phyloP scores from a whole-genome alignment of 1,284 basidiomycete genomes.

The Moesziomyces sp. region DNA sequence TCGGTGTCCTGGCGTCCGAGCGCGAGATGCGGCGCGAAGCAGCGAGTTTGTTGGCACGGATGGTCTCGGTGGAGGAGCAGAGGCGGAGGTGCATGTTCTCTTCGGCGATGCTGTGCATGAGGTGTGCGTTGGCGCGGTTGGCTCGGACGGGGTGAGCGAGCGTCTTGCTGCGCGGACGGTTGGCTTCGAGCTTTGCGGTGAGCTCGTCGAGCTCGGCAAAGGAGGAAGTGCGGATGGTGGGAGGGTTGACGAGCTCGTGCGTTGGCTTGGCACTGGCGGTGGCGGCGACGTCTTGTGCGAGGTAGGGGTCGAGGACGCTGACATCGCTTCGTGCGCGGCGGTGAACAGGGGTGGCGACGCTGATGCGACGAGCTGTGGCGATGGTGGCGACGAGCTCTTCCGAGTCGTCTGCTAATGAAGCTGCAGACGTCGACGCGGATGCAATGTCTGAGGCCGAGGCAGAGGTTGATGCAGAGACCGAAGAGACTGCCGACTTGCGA shows the following conservation, averaged over 20 bases:
- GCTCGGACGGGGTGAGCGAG: conserved; percentile 2
- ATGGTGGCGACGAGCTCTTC: conserved; percentile 9
- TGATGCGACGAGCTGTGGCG: conserved; percentile 28
- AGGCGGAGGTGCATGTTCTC: conserved; percentile 17
- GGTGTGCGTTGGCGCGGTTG: conserved; percentile 2
- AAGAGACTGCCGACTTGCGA: conserved; percentile 3
- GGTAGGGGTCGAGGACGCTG: conserved; percentile 25
- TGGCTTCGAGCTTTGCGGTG: conserved; percentile 24
- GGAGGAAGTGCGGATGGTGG: conserved; percentile 17
- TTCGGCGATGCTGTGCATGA: conserved; percentile 38
- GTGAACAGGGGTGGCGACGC: conserved; percentile 33
- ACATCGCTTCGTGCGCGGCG: conserved; percentile 39
- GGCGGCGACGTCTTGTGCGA: background rate
- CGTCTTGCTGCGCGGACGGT: conserved; percentile 24
- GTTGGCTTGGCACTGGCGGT: background rate
- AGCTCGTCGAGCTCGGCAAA: conserved; percentile 29
- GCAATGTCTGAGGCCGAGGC: background rate
- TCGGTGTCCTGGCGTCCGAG: background rate
- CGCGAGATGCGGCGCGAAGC: no score
- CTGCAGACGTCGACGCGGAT: background rate
- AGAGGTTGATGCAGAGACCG: background rate
- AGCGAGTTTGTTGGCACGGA: conserved; percentile 7
- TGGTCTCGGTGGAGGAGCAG: conserved; percentile 28
- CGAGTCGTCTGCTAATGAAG: background rate
- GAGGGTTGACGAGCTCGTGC: conserved; percentile 1